Conservation (phyloP, 2,329 filamentous ascomycete species). For the Xylaria hypoxylon region DNA sequence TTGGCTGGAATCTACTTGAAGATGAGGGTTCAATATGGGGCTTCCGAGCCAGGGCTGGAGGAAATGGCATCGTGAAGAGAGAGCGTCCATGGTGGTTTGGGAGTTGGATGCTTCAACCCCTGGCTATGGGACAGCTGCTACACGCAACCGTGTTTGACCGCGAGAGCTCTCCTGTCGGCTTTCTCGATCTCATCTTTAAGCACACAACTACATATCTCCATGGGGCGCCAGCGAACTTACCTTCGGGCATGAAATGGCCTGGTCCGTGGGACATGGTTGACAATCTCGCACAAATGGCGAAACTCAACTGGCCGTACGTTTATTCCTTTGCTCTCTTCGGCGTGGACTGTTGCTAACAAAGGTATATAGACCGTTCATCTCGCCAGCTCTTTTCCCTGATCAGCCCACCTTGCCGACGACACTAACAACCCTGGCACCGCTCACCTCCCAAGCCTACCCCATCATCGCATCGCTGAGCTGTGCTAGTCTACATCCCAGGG, state of each 20-base stretch:
- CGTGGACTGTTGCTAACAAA: constrained; percentile 23
- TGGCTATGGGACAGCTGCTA: constrained; percentile 80
- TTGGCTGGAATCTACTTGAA: constrained; percentile 85
- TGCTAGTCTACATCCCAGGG: constrained; percentile 85
- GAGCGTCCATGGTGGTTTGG: constrained; percentile 85
- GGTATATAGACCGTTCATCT: constrained; percentile 74
- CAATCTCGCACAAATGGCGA: constrained; percentile 82
- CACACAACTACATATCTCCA: constrained; percentile 86
- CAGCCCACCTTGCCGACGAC: constrained; percentile 73
- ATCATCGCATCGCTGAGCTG: constrained; percentile 88
- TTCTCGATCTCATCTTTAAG: constrained; percentile 69
- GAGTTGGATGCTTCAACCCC: constrained; percentile 83
- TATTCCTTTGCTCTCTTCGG: constrained; percentile 5
- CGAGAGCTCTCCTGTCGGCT: constrained; percentile 66
- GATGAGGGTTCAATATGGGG: constrained; percentile 77
- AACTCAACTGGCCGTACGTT: constrained; percentile 83
- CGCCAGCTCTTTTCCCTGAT: constrained; percentile 86
- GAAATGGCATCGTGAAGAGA: constrained; percentile 66
- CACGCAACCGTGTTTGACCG: constrained; percentile 82
- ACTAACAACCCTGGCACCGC: constrained; percentile 76
- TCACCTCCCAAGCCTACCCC: constrained; percentile 87
- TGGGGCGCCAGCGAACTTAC: constrained; percentile 74
- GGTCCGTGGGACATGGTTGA: constrained; percentile 80
- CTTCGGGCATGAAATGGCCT: constrained; percentile 78
- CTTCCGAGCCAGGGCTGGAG: constrained; percentile 53